Evolutionary conservation across 139 green algal species (phyloP), one percentile per base, ranked within the genome.

Genomic region (Picochlorum sp.): DNA sequence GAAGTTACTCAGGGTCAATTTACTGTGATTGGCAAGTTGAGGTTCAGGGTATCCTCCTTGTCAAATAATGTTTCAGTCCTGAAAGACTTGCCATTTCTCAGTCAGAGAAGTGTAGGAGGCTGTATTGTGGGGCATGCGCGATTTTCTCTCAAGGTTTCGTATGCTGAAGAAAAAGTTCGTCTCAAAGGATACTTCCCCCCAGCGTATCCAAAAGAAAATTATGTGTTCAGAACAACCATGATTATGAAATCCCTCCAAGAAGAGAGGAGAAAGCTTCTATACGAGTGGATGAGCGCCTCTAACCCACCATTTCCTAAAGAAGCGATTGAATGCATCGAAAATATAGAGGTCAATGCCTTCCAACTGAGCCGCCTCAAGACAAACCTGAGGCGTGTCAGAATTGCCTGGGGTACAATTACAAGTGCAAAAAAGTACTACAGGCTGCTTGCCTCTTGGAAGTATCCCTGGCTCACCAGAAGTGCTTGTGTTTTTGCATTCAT

Each of bases 231-330:
- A 9, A 54, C 47, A 26, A 9, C 21, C 69, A 45, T 10, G 52
- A 14, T 58, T 45, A 26, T n/a, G 13, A 20, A 31, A 37, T 9
- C 20, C 20, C 44, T 59, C 54, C 44, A 26, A n/a, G 7, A 41
- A 14, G 21, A 62, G 68, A 56, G 23, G 15, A 15, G 51, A 15
- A 45, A 67, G 54, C 60, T 79, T 24, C 18, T 60, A 23, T 50
- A 78, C 55, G 60, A 62, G 21, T 79, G 72, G 72, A 55, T 79
- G 68, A 60, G 66, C 9, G 59, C 15, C 15, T 49, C 69, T 28
- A 77, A 63, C 37, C 72, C 69, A 4, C 14, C 60, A 54, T 64
- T 79, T 45, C 20, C 38, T 18, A 60, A 26, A 10, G 6, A 28
- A 20, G 61, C 61, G 45, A 70, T 67, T 6, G 31, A 63, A 57